phyloP scores from a whole-genome alignment of 2,329 filamentous ascomycete species.

The Paracorniculantispora psalliotae region DNA sequence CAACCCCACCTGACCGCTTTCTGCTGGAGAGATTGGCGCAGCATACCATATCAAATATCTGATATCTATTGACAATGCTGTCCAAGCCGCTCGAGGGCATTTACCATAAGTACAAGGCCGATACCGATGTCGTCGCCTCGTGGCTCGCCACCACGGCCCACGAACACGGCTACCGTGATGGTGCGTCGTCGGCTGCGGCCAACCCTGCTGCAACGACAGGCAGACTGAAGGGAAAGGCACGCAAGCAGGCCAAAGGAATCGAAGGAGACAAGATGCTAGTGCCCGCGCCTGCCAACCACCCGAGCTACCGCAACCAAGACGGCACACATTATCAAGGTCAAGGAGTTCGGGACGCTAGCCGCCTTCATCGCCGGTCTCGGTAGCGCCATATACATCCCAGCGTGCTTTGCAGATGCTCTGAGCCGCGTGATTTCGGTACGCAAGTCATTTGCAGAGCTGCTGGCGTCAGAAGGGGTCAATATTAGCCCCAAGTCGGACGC shows the following conservation, averaged over 20 bases:
- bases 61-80: too few species aligned
- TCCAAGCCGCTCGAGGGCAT: slow-evolving; percentile 15
- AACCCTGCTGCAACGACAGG: not conserved
- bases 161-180: slow-evolving; percentile 12
- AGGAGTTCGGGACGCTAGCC: slow-evolving; percentile 19
- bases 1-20: too few species aligned
- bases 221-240: slow-evolving; percentile 15
- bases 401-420: slow-evolving; percentile 13
- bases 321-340: slow-evolving; percentile 15
- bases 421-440: slow-evolving; percentile 18
- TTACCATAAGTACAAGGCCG: slow-evolving; percentile 19
- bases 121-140: slow-evolving; percentile 18
- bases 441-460: slow-evolving; percentile 14
- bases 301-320: not conserved
- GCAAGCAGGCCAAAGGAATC: slow-evolving; percentile 9
- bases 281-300: too few species aligned
- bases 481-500: slow-evolving; percentile 3
- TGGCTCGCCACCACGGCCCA: slow-evolving; percentile 18
- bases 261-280: too few species aligned
- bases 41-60: too few species aligned
- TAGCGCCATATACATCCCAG: slow-evolving; percentile 15
- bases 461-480: not conserved
- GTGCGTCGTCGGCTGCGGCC: not conserved
- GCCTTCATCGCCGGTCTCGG: slow-evolving; percentile 12
- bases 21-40: too few species aligned